Conservation (phyloP, 371 early-diverging fungal species). For the Thermomucor indicae-seudaticae region DNA sequence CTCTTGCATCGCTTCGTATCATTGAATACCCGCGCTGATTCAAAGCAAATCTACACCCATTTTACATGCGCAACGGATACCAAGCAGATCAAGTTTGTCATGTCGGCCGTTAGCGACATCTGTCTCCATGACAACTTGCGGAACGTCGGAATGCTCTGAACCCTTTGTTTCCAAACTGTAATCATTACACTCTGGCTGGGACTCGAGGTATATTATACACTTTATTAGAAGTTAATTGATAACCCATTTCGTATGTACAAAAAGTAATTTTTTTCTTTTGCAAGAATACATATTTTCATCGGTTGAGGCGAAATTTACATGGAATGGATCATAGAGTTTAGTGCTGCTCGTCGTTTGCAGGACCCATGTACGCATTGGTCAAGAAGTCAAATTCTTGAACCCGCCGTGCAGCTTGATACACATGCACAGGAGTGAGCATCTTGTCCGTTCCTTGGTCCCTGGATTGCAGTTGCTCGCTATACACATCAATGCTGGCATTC, state of each 20-base stretch:
- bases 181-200: no score
- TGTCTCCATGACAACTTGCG: constrained; percentile 60
- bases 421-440: constrained; percentile 46
- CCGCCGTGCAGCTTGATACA: constrained; percentile 42
- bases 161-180: no score
- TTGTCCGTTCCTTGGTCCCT: constrained; percentile 19
- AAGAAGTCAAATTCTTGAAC: constrained; percentile 50
- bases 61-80: constrained; percentile 63
- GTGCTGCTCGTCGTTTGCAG: no score
- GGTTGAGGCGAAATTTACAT: no score
- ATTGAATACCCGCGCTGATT: constrained; percentile 31
- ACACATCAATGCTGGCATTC: constrained; percentile 18
- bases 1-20: constrained; percentile 36
- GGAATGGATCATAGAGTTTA: no score
- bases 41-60: constrained; percentile 49
- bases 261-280: no score
- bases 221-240: no score
- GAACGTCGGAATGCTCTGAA: constrained; percentile 59
- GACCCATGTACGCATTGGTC: constrained; percentile 47
- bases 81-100: constrained; percentile 72
- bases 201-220: no score
- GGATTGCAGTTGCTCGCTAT: constrained; percentile 13
- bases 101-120: constrained; percentile 74
- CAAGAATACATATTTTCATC: no score
- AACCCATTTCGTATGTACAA: no score